These are phyloP conservation scores for Pachysandra terminalis DNA, from an alignment of 164 flowering plant species.

Conservation along the genomic window DNA sequence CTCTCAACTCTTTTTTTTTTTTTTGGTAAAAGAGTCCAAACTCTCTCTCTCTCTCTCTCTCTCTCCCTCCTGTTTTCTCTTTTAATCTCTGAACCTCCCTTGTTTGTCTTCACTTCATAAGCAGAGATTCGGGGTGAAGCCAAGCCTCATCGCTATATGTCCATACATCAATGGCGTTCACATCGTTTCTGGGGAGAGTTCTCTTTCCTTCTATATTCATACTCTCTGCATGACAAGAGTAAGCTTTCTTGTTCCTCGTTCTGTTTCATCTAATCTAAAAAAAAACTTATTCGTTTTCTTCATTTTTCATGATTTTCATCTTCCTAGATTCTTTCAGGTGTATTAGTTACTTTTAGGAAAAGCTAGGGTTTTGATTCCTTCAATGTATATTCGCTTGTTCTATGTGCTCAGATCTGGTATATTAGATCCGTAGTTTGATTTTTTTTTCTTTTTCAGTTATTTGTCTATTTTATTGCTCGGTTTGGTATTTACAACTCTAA, in stretches of 20 bases:
- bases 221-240: no score
- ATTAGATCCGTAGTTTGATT: background rate
- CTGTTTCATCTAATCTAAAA: no score
- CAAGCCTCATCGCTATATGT: no score
- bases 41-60: background rate
- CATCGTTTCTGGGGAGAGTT: constrained; percentile 42
- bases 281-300: background rate
- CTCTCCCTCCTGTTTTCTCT: background rate
- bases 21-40: no score
- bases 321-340: background rate
- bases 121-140: background rate
- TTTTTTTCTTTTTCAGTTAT: background rate
- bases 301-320: background rate
- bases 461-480: no score
- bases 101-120: background rate
- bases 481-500: no score
- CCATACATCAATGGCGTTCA: constrained; percentile 33
- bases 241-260: no score
- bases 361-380: no score
- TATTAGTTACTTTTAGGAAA: background rate
- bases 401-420: background rate
- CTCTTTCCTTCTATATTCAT: constrained; percentile 46
- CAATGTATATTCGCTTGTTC: no score
- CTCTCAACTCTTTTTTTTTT: no score
- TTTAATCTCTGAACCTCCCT: background rate